Base-by-base conservation (phyloP, 2,329 filamentous ascomycete species). In the Aquanectria penicillioides region DNA sequence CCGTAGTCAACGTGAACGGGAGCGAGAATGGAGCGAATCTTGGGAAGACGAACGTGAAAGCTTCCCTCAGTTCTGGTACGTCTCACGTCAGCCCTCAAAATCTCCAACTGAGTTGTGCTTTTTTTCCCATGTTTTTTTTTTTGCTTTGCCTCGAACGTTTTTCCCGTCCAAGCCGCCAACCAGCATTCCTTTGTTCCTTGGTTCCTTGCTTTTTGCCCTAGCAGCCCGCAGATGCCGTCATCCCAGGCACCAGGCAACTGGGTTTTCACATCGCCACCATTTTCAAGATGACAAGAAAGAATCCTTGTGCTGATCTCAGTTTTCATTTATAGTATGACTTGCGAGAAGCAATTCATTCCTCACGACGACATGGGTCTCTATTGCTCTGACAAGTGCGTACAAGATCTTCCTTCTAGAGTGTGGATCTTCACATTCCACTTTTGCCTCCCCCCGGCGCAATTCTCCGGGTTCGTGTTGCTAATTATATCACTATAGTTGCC, bases 61-160 rank as follows among this genome's bases (percentile, higher is more conserved):
- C 73, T 89, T 89, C 62, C 86, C 86, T 18, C 86, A 88, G 71
- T 89, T 81, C 69, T 89, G 86, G 86, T 89, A 81, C 57, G 85
- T 82, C 56, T 64, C 59, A 61, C 55, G 40, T 61, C 53, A 56
- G 56, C 47, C 25, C 51, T 49, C 31, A 26, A 29, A 47, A 25
- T 40, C 55, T 52, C 20, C 23, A 50, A 13, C 20, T 49, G 36
- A 25, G 37, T 53, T 44, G 29, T 29, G 25, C 25, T 57, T 62
- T 52, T 52, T 54, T 37, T 51, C 47, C 57, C 9, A 37, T 62
- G 20, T n/a, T 43, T 22, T 43, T 37, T 33, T 50, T 61, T 41
- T 40, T 56, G 51, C 47, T 43, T 34, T 43, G 25, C 17, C 26
- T 29, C 26, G 28, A 29, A 15, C 18, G 23, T 22, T 31, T 46